Conservation (phyloP, 2,329 filamentous ascomycete species). For the Metarhizium guizhouense region DNA sequence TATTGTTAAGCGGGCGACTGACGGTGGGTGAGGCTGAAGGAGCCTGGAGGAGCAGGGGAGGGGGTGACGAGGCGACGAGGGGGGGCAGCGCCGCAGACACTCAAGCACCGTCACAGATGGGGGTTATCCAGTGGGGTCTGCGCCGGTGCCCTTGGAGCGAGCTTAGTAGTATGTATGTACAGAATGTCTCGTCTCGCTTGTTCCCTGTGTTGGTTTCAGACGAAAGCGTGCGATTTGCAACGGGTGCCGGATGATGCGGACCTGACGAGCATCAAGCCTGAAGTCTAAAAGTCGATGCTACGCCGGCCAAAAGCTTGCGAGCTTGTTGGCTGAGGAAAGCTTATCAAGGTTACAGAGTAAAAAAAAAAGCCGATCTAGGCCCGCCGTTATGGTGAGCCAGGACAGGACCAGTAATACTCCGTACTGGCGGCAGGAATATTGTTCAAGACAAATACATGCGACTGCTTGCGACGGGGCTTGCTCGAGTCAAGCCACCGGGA, state of each 20-base stretch:
- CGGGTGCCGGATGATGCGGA: neutral
- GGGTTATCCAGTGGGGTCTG: neutral
- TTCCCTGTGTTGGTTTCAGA: slow-evolving; percentile 4
- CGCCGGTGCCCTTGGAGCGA: neutral
- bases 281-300: neutral
- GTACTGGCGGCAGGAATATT: too few species aligned
- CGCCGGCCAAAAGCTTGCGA: neutral
- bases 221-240: neutral
- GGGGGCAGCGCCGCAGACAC: slow-evolving; percentile 1
- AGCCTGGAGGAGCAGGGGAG: slow-evolving; percentile 5
- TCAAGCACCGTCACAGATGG: neutral
- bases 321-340: neutral
- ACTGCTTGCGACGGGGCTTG: slow-evolving; percentile 5
- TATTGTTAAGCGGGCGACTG: slow-evolving; percentile 6
- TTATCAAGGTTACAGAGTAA: neutral
- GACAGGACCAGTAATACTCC: neutral
- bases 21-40: slow-evolving; percentile 9
- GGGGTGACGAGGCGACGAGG: slow-evolving; percentile 9
- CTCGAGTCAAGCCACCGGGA: slow-evolving; percentile 5
- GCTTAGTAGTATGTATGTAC: neutral
- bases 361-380: neutral
- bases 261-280: neutral
- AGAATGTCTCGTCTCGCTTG: slow-evolving; percentile 5
- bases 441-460: neutral
- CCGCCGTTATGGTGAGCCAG: neutral